Conservation (phyloP, 257 asterid species). For the Solanum corneliomulleri region DNA sequence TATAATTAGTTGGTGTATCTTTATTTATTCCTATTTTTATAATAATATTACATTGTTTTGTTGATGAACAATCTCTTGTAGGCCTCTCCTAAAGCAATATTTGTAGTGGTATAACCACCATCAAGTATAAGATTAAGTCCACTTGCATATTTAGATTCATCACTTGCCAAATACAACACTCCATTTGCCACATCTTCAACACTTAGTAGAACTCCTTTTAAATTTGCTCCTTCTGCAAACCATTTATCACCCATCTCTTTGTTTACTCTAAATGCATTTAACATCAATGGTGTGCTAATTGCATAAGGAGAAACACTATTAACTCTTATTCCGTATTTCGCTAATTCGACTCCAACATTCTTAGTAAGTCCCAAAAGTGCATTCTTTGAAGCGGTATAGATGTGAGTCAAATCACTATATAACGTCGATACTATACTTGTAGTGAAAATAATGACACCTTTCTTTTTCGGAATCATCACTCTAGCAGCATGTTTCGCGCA, state of each 20-base stretch:
- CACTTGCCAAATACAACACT: neutral
- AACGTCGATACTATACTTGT: neutral
- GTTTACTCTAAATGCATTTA: neutral
- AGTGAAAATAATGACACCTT: neutral
- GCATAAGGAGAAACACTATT: neutral
- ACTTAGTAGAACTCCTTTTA: neutral
- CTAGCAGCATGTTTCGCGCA: neutral
- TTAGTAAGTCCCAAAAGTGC: neutral
- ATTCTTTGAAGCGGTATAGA: neutral
- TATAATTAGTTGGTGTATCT: neutral
- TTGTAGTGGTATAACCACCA: neutral
- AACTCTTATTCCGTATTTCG: neutral
- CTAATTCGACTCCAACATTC: neutral
- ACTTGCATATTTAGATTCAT: neutral
- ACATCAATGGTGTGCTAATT: neutral
- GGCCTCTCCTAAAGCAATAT: neutral
- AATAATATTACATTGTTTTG: neutral
- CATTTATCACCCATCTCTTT: neutral
- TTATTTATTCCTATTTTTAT: neutral
- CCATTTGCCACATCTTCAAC: neutral
- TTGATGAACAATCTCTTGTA: neutral
- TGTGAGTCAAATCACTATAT: neutral
- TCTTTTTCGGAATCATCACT: slow-evolving; percentile 1
- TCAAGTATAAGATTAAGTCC: neutral
- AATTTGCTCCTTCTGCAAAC: neutral